phyloP scores from a whole-genome alignment of 768 basidiomycete species.

The Amanita polypyramis region DNA sequence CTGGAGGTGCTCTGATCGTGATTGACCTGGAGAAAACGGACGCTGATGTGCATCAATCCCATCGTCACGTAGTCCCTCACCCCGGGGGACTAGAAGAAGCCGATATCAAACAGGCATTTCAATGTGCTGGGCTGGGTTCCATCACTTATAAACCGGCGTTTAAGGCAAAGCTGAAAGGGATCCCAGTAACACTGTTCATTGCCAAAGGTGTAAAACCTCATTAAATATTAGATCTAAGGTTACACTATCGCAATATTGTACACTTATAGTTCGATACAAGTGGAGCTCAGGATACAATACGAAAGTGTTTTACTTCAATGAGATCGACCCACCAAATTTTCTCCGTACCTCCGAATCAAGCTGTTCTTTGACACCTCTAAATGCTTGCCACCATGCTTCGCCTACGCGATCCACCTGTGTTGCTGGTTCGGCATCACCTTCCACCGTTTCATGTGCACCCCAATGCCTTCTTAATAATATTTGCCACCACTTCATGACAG shows the following conservation, averaged over 20 bases:
- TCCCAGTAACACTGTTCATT: slow-evolving; percentile 39
- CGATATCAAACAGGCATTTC: slow-evolving; percentile 40
- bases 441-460: slow-evolving; percentile 41
- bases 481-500: slow-evolving; percentile 77
- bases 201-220: slow-evolving; percentile 37
- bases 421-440: slow-evolving; percentile 22
- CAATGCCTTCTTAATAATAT: slow-evolving; percentile 57
- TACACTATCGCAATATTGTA: not conserved
- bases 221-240: not conserved
- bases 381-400: slow-evolving; percentile 75
- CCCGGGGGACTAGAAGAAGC: slow-evolving; percentile 39
- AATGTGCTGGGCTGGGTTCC: slow-evolving; percentile 38
- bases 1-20: slow-evolving; percentile 45
- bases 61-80: slow-evolving; percentile 35
- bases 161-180: slow-evolving; percentile 20
- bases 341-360: slow-evolving; percentile 57
- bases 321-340: slow-evolving; percentile 66
- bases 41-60: slow-evolving; percentile 5
- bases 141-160: slow-evolving; percentile 28
- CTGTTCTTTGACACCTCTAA: slow-evolving; percentile 52
- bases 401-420: slow-evolving; percentile 37
- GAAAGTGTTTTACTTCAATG: slow-evolving; percentile 34
- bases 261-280: not conserved
- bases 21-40: slow-evolving; percentile 34
- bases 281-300: not conserved